Base-by-base conservation (phyloP, 1,284 basidiomycete genomes). In the Stereum hirsutum region DNA sequence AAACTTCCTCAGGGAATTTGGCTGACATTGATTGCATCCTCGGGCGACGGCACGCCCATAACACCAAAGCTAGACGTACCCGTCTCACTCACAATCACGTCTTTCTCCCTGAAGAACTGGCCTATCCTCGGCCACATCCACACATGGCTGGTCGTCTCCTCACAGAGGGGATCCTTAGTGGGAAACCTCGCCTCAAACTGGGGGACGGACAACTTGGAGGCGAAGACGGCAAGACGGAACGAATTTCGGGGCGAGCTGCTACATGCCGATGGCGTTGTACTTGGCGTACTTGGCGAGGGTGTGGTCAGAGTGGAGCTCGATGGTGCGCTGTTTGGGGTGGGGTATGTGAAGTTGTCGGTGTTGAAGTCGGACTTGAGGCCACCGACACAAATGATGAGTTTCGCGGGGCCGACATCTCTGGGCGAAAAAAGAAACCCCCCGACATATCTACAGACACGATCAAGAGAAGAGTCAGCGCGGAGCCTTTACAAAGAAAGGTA, bases 1-100 rank as follows among this genome's bases (percentile, higher is more conserved):
- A 94, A 94, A 43, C 78, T 82, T 30, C 89, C 89, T 79, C 86
- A 93, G 4, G 92, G 62, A 32, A 92, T 75, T 63, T 94, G 92
- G 47, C 74, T 77, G 32, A 91, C 56, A 46, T 86, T 78, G 2
- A 78, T 61, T 0, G 79, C 66, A 34, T 75, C 69, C 19, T 75
- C 67, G 0, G 92, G 92, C 17, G 94, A 62, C 1, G 81, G 75
- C 15, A 89, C 72, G 48, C 89, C 85, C 27, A 91, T 60, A n/a
- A 62, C 80, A 32, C 58, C 56, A 23, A 58, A 54, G 46, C 50
- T 57, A 19, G 60, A 61, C n/a, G 59, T 61, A 7, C 82, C 90
- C 51, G 91, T 94, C 64, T 95, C 91, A 0, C 85, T 78, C 39
- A 95, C 64, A 50, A 95, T 76, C 39, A 94, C 76, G 58, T 94